Base-by-base conservation (phyloP, 148 eudicot genomes). In the Rhododendron vialii region DNA sequence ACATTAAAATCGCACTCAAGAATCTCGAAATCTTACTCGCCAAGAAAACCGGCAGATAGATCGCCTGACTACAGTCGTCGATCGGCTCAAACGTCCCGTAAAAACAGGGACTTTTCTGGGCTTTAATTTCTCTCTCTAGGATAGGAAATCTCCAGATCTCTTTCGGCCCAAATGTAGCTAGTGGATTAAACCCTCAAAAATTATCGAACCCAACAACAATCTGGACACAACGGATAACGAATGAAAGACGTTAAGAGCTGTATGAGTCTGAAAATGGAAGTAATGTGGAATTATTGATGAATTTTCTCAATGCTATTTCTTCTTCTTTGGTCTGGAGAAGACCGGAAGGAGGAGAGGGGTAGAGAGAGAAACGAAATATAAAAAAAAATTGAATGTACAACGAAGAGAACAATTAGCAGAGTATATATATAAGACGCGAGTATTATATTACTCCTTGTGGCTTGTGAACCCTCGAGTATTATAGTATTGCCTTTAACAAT, bases 381-480 rank as follows among this genome's bases (percentile, higher is more conserved):
- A 57, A 61, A 11, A 81, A 45, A 11, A 85, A n/a, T 48, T 77
- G 84, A 83, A 83, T 71, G 84, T 81, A 88, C 86, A 88, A 86
- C 88, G 84, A 88, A 88, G 78, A 85, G n/a, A 85, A 83, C 86
- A 86, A 80, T 47, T 14, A 35, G 61, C 83, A 33, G 65, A 33
- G 45, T 35, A 84, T 48, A 48, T 30, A 51, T 14, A 55, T 11
- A 30, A 28, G 24, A 14, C 41, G 5, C 18, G 22, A 74, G 17
- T 73, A 13, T 35, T 33, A 73, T 73, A 73, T 15, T 30, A 45
- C 48, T 51, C 50, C 14, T 51, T 3, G 57, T 51, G 57, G 57
- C 1, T 55, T 4, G 61, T 55, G 24, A 17, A 13, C 18, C 61
- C 61, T 55, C 20, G 61, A 55, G 61, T 3, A 55, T 53, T 53